Evolutionary conservation across 2,329 filamentous ascomycete genomes (phyloP).

Genomic region (Phialocephala sp.): DNA sequence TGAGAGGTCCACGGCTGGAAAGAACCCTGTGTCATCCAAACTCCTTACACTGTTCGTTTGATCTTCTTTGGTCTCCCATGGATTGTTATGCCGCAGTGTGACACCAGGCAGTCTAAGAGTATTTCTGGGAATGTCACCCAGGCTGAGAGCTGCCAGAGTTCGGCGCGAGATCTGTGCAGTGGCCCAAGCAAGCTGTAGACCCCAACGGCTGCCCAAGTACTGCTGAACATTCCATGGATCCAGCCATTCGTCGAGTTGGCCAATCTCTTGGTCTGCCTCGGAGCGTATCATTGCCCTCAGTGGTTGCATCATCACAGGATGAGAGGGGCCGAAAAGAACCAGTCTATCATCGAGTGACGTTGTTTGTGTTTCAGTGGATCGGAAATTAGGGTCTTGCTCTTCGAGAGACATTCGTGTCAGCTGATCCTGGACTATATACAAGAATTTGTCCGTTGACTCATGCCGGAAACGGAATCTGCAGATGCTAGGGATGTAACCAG

Average conservation of each 20-base stretch:
- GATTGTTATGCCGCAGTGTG: not conserved
- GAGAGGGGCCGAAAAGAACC: conserved; percentile 1
- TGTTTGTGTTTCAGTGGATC: not conserved
- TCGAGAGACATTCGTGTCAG: conserved; percentile 7
- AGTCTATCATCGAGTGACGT: not conserved
- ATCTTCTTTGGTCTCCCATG: not conserved
- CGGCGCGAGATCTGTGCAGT: not conserved
- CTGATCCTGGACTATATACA: not conserved
- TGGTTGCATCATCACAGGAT: conserved; percentile 8
- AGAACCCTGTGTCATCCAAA: not conserved
- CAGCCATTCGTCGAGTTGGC: conserved; percentile 13
- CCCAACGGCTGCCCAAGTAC: conserved; percentile 15
- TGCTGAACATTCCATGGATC: conserved; percentile 20
- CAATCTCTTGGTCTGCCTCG: conserved; percentile 13
- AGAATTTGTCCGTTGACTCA: not conserved
- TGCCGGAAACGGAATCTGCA: conserved; percentile 16
- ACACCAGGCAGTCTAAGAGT: not conserved
- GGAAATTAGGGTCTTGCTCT: not conserved
- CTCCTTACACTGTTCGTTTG: no score
- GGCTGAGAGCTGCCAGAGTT: not conserved
- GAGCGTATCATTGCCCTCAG: conserved; percentile 12
- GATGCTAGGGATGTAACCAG: conserved; percentile 19
- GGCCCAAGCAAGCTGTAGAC: conserved; percentile 1
- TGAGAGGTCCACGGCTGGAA: not conserved
- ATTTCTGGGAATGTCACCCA: not conserved